Conservation (phyloP, 179 eudicot genomes). For the Silene noctiflora region DNA sequence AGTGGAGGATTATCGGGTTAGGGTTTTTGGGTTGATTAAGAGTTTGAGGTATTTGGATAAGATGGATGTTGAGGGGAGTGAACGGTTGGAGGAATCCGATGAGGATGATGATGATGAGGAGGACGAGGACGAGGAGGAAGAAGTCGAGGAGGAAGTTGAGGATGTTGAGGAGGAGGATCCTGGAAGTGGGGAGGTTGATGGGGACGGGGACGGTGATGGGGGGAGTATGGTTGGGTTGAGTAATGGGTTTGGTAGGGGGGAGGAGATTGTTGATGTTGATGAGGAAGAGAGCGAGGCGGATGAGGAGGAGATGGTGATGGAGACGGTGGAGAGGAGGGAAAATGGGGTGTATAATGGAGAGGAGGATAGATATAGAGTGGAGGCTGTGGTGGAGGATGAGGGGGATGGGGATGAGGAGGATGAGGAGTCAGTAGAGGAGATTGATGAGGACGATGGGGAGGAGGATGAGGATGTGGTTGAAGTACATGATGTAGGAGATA, state of each 20-base stretch:
- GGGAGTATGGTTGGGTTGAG: conserved; percentile 31
- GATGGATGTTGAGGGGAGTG: conserved; percentile 78
- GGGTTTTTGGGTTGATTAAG: conserved; percentile 78
- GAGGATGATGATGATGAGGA: conserved; percentile 60
- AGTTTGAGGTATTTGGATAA: conserved; percentile 87
- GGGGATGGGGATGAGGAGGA: conserved; percentile 74
- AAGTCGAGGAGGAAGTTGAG: conserved; percentile 37
- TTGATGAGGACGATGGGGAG: conserved; percentile 75
- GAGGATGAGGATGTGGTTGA: conserved; percentile 45
- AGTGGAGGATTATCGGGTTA: conserved; percentile 71
- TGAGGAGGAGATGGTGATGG: conserved; percentile 28
- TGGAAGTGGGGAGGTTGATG: conserved; percentile 62
- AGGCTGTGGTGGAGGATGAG: conserved; percentile 58
- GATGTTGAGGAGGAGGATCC: conserved; percentile 40
- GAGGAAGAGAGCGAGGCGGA: conserved; percentile 37
- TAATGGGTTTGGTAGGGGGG: conserved; percentile 25
- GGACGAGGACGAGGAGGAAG: conserved; percentile 61
- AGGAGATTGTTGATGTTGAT: conserved; percentile 35
- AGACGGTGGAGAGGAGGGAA: conserved; percentile 22
- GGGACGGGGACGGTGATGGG: conserved; percentile 49
- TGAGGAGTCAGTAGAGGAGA: conserved; percentile 49
- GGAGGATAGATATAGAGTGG: conserved; percentile 41
- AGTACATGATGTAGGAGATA: conserved; percentile 52
- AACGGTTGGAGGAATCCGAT: conserved; percentile 76
- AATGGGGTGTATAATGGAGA: conserved; percentile 19